Evolutionary conservation across 352 stramenopile genomes (phyloP).

Genomic region (Phytophthora sp.): DNA sequence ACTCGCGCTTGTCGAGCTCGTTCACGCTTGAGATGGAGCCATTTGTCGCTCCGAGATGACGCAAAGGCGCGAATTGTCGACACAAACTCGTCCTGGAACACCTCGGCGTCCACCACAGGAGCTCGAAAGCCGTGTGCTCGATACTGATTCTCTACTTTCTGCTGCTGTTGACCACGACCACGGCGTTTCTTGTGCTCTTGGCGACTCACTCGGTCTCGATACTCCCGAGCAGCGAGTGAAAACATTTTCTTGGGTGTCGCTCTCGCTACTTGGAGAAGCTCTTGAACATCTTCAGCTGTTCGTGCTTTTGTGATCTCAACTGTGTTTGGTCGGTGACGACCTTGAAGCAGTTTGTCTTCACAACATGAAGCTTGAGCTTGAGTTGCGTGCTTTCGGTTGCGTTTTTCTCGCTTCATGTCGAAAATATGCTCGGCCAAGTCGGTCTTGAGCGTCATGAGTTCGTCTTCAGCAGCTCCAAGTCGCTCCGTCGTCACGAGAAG

Average conservation of each 20-base stretch:
- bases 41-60: conserved; percentile 46
- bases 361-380: conserved; percentile 20
- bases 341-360: neutral
- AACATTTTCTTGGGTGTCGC: conserved; percentile 52
- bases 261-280: conserved; percentile 23
- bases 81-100: conserved; percentile 75
- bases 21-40: conserved; percentile 55
- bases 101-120: conserved; percentile 41
- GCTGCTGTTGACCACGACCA: conserved; percentile 33
- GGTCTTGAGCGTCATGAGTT: conserved; percentile 64
- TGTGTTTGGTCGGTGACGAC: conserved; percentile 18
- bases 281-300: conserved; percentile 24
- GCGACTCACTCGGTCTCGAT: conserved; percentile 41
- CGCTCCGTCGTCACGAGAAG: conserved; percentile 52
- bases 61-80: conserved; percentile 60
- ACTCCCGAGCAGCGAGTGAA: conserved; percentile 60
- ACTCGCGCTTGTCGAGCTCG: conserved; percentile 48
- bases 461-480: conserved; percentile 50
- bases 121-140: conserved; percentile 44
- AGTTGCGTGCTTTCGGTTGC: conserved; percentile 43
- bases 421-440: conserved; percentile 74
- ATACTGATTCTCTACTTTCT: conserved; percentile 59
- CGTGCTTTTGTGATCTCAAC: conserved; percentile 5
- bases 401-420: conserved; percentile 59
- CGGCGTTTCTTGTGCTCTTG: conserved; percentile 52